Conservation (phyloP, 805 yeast genomes). For the Hanseniaspora taiwanica region DNA sequence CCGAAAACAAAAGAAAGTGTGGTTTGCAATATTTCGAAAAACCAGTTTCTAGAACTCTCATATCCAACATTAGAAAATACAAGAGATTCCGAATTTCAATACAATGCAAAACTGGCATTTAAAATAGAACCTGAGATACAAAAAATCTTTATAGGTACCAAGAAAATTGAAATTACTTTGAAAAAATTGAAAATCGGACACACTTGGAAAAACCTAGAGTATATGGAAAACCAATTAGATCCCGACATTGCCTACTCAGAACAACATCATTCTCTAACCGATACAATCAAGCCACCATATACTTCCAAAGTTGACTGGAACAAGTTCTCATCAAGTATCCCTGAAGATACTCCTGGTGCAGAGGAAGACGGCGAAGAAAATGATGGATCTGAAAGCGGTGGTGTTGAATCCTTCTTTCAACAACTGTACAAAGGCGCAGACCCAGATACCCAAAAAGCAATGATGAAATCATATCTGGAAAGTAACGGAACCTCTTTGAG, state of each 20-base stretch:
- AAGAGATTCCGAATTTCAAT: conserved; percentile 41
- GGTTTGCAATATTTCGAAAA: conserved; percentile 11
- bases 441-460: conserved; percentile 79
- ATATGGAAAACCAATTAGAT: conserved; percentile 4
- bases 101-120: conserved; percentile 33
- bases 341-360: conserved; percentile 27
- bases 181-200: conserved; percentile 27
- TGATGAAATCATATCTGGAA: conserved; percentile 93
- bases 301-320: conserved; percentile 69
- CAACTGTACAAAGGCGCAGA: conserved; percentile 66
- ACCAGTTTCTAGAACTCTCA: conserved; percentile 23
- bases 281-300: conserved; percentile 36
- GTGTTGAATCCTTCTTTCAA: conserved; percentile 59
- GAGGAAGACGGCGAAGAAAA: conserved; percentile 22
- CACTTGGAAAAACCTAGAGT: conserved; percentile 43
- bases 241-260: conserved; percentile 4
- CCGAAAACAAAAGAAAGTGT: conserved; percentile 29
- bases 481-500: conserved; percentile 88
- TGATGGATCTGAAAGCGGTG: too few relatives aligned
- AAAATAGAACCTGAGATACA: conserved; percentile 3
- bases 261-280: conserved; percentile 4
- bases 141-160: conserved; percentile 28
- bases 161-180: conserved; percentile 64
- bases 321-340: conserved; percentile 32
- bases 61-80: conserved; percentile 32